Evolutionary conservation across 2,329 filamentous ascomycete species (phyloP).

Genomic region (Hortaea werneckii): DNA sequence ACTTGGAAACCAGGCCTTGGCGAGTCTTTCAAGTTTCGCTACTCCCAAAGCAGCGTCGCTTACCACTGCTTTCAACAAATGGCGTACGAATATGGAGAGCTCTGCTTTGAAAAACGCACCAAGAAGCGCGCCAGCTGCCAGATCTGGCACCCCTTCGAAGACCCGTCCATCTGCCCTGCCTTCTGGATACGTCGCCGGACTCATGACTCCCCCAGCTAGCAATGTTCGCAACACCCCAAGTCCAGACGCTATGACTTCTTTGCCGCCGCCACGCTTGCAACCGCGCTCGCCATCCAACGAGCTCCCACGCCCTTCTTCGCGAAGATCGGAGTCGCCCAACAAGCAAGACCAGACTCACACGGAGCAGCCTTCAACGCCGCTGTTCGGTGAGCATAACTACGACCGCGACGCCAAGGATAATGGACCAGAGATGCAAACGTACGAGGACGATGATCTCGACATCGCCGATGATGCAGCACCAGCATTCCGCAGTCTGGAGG

Average conservation of each 20-base stretch:
- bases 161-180: constrained; percentile 27
- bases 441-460: constrained; percentile 21
- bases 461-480: constrained; percentile 13
- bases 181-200: constrained; percentile 60
- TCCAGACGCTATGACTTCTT: constrained; percentile 19
- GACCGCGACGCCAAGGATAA: constrained; percentile 49
- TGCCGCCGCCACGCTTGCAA: constrained; percentile 16
- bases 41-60: constrained; percentile 80
- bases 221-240: constrained; percentile 54
- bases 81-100: constrained; percentile 58
- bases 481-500: constrained; percentile 20
- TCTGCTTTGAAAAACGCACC: constrained; percentile 19
- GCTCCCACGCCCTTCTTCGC: background rate
- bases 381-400: constrained; percentile 46
- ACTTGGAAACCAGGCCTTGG: constrained; percentile 49
- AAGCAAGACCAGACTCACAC: constrained; percentile 8
- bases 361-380: constrained; percentile 39
- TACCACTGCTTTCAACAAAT: constrained; percentile 94
- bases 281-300: constrained; percentile 2
- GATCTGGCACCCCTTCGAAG: constrained; percentile 39
- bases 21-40: constrained; percentile 64
- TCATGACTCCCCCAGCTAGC: constrained; percentile 82
- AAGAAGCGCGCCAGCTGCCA: constrained; percentile 33
- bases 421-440: constrained; percentile 37
- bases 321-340: constrained; percentile 1